Base-by-base conservation (phyloP, 805 yeast species). In the Spathaspora girioi region DNA sequence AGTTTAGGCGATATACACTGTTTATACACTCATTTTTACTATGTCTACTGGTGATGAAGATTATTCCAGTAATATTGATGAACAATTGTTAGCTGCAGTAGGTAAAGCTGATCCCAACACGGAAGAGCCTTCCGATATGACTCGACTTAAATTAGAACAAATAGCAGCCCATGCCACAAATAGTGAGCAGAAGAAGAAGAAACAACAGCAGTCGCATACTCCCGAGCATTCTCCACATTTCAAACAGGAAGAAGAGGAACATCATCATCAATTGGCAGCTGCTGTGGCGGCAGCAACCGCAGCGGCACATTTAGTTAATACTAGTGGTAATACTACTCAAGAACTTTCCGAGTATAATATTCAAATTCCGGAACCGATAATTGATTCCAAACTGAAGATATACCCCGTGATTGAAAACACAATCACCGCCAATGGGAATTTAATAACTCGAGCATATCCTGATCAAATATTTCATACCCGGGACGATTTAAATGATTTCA, bases 391-490 rank as follows among this genome's bases (percentile, higher is more conserved):
- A 55, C 68, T 66, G 69, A 72, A 70, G 50, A 74, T 74, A 44
- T 74, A 72, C 54, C 79, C 79, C 1, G 71, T 66, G 26, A 62
- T 67, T 32, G 78, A 74, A 52, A 75, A 75, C 56, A 75, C 79
- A 45, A 74, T 74, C 54, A 73, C 78, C 8, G 74, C 77, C 41
- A 77, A 73, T 52, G 81, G 81, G 1, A 76, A 76, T 58, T 67
- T 80, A 56, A 75, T 79, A 59, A 80, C 84, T 5, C 75, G 82
- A 38, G 79, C 81, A 53, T 77, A 76, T 55, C 80, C 80, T 15
- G 81, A 78, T 55, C 82, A 79, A 58, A 74, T 71, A 19, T 80
- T 80, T 59, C 78, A 74, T 50, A 69, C 70, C 43, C 72, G 82
- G 26, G 76, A 75, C 23, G 80, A 76, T 46, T 68, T 80, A 56